Percentiles rank a stretch among this genome's conserved stretches.
Evolutionary conservation across 2,329 filamentous ascomycete species (phyloP).

Genomic region (Ophiostoma piceae): DNA sequence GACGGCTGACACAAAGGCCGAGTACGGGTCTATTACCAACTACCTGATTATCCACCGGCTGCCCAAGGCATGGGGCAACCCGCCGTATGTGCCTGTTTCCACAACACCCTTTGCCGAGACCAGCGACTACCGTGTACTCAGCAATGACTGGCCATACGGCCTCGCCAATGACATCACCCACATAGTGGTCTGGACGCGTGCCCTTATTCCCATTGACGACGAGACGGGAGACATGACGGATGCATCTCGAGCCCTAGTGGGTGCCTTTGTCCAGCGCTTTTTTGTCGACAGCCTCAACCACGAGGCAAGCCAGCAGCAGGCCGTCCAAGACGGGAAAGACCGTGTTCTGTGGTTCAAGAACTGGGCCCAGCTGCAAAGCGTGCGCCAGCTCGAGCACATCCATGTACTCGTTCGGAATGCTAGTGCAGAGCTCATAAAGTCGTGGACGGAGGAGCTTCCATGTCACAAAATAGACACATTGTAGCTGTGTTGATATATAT

Average conservation of each 20-base stretch:
- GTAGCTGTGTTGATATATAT: not conserved
- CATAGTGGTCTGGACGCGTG: slow-evolving; percentile 88
- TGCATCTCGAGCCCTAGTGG: slow-evolving; percentile 58
- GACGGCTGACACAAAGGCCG: slow-evolving; percentile 61
- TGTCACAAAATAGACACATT: slow-evolving; percentile 29
- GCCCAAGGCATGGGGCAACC: slow-evolving; percentile 57
- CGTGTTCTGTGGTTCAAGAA: slow-evolving; percentile 87
- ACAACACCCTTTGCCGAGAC: slow-evolving; percentile 47
- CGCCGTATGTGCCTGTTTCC: slow-evolving; percentile 51
- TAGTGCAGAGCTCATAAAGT: slow-evolving; percentile 46
- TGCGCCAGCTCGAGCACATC: slow-evolving; percentile 82
- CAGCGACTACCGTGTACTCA: slow-evolving; percentile 63
- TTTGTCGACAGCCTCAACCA: slow-evolving; percentile 58
- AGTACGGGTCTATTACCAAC: slow-evolving; percentile 73
- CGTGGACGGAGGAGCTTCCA: slow-evolving; percentile 49
- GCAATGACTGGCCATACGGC: slow-evolving; percentile 94
- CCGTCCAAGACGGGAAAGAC: slow-evolving; percentile 37
- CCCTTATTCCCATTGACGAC: slow-evolving; percentile 66
- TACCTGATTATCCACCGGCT: slow-evolving; percentile 72
- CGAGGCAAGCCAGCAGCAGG: not conserved
- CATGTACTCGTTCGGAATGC: slow-evolving; percentile 65
- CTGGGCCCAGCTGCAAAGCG: slow-evolving; percentile 81
- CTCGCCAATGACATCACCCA: slow-evolving; percentile 63
- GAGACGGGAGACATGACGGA: slow-evolving; percentile 65
- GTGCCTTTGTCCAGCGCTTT: slow-evolving; percentile 62